Conservation (phyloP, 1,139 yeast species). For the Diutina scorzettiae region DNA sequence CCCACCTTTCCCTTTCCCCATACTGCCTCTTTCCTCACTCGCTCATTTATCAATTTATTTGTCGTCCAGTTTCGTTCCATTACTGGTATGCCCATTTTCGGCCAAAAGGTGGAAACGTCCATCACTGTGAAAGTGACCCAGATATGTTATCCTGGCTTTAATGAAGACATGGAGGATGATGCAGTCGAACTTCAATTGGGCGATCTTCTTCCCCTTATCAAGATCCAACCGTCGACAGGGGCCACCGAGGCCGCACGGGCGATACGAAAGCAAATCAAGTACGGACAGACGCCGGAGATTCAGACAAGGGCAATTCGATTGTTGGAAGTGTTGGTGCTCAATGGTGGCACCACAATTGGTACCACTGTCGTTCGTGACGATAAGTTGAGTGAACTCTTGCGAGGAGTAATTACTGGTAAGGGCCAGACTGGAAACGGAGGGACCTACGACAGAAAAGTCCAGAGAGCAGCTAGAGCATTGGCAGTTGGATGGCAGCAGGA, state of each 20-base stretch:
- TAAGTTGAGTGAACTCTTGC: constrained; percentile 55
- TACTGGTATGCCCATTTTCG: constrained; percentile 30
- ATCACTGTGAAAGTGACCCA: constrained; percentile 41
- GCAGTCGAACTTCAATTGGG: constrained; percentile 22
- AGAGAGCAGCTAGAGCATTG: constrained; percentile 31
- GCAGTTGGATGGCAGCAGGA: constrained; percentile 58
- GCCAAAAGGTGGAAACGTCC: constrained; percentile 41
- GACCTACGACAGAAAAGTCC: constrained; percentile 32
- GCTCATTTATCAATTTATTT: no score
- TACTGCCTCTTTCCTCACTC: no score
- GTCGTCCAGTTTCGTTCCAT: no score
- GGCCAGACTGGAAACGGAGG: constrained; percentile 29
- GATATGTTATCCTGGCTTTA: constrained; percentile 26
- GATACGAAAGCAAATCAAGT: constrained; percentile 74
- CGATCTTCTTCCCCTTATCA: constrained; percentile 28
- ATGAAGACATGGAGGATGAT: constrained; percentile 21
- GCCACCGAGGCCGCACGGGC: constrained; percentile 35
- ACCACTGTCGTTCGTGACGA: constrained; percentile 55
- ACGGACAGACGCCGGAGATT: constrained; percentile 49
- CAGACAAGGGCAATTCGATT: constrained; percentile 58
- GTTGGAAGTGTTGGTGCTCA: constrained; percentile 64
- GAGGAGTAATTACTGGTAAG: constrained; percentile 29
- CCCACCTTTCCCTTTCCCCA: no score
- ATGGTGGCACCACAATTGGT: constrained; percentile 46
- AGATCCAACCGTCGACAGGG: constrained; percentile 17